A percentile compares a stretch with the other conserved stretches of the same genome.
Evolutionary conservation across 495 filamentous ascomycete genomes (phyloP).

Genomic region (Neurospora sp.): DNA sequence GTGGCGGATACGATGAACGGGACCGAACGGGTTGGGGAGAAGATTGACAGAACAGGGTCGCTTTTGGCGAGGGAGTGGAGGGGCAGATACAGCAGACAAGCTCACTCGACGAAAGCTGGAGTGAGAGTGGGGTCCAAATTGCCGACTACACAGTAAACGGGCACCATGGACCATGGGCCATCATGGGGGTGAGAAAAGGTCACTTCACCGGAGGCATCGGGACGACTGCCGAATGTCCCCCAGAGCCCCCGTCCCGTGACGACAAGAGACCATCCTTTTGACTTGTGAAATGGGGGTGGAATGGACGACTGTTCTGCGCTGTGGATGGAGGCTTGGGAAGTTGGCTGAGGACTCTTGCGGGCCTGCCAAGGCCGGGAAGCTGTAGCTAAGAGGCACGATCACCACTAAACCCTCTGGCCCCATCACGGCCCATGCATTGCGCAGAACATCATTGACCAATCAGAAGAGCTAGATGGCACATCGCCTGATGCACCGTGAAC

Average conservation of each 20-base stretch:
- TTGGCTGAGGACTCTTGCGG: neutral
- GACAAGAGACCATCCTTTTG: neutral
- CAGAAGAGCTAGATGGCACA: neutral
- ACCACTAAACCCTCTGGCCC: neutral
- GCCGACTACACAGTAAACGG: neutral
- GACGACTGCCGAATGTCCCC: neutral
- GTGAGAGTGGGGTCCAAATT: constrained; percentile 4
- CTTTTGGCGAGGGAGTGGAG: neutral
- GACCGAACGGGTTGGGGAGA: neutral
- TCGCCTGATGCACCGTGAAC: neutral
- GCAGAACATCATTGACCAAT: constrained; percentile 9
- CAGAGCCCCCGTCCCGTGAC: neutral
- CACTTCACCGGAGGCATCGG: neutral
- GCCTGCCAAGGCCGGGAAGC: constrained; percentile 2
- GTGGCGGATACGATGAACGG: neutral
- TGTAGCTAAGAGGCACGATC: constrained; percentile 3
- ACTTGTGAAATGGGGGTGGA: neutral
- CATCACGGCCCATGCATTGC: constrained; percentile 4
- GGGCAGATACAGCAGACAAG: neutral
- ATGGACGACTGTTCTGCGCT: neutral
- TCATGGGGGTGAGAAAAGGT: neutral
- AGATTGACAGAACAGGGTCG: neutral
- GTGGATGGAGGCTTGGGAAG: neutral
- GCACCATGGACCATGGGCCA: neutral
- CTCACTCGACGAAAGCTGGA: neutral